phyloP scores from a whole-genome alignment of 2,329 filamentous ascomycete genomes.

The Parafenestella ontariensis region DNA sequence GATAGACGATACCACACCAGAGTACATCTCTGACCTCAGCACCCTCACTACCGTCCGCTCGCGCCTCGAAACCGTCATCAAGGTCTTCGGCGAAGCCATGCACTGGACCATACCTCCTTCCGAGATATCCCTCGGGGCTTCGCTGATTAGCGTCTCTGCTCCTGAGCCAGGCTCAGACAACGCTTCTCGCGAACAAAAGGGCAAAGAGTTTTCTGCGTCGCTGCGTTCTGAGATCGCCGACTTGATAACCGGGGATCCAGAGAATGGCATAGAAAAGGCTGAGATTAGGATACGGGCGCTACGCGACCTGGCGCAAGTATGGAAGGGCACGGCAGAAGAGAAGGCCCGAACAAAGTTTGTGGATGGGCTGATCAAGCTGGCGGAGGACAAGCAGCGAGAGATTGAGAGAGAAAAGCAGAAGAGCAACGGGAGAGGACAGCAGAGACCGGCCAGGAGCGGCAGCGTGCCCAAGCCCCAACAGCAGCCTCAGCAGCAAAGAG shows the following conservation, averaged over 20 bases:
- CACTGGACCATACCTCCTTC: slow-evolving; percentile 91
- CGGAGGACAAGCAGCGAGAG: slow-evolving; percentile 72
- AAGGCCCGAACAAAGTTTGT: slow-evolving; percentile 83
- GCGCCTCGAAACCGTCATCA: slow-evolving; percentile 88
- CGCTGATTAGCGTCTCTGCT: slow-evolving; percentile 87
- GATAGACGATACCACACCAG: slow-evolving; percentile 26
- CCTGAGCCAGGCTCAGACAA: slow-evolving; percentile 73
- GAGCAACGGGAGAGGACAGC: slow-evolving; percentile 23
- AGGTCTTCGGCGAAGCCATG: slow-evolving; percentile 93
- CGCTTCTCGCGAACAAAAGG: slow-evolving; percentile 82
- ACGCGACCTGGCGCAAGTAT: slow-evolving; percentile 77
- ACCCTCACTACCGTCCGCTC: slow-evolving; percentile 81
- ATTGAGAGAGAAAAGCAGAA: slow-evolving; percentile 50
- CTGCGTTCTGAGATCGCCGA: slow-evolving; percentile 75
- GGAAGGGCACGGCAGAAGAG: slow-evolving; percentile 96
- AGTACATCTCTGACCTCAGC: slow-evolving; percentile 77
- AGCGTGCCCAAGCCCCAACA: slow-evolving; percentile 26
- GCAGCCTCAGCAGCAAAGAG: slow-evolving; percentile 29
- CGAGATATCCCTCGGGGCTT: slow-evolving; percentile 81
- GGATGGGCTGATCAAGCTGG: slow-evolving; percentile 78
- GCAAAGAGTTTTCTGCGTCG: slow-evolving; percentile 76
- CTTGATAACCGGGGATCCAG: slow-evolving; percentile 63
- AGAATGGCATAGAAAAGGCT: slow-evolving; percentile 75
- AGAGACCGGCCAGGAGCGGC: slow-evolving; percentile 30
- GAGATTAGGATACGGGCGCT: slow-evolving; percentile 77